Base-by-base conservation (phyloP, 2,329 filamentous ascomycete species). In the Sclerotiophoma versabilis region DNA sequence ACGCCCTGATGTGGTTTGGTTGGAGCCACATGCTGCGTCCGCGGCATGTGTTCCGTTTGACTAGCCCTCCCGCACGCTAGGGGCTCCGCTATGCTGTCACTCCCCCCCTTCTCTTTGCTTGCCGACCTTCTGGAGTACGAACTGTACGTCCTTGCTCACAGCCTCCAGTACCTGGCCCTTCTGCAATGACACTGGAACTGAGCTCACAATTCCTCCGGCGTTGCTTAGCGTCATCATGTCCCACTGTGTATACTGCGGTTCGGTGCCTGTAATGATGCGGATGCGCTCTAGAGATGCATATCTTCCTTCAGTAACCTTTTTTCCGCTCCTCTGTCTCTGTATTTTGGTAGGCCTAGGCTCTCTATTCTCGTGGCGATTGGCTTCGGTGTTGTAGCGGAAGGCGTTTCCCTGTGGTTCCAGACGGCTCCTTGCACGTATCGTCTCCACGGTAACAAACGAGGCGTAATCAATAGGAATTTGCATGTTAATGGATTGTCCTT, bases 161-260 rank as follows among this genome's bases (percentile, higher is more conserved):
- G 52, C 52, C 32, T 56, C 52, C 5, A 56, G 42, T 11, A 56
- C 36, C 36, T 56, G 46, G 29, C 42, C 36, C 57, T 84, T 86
- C 78, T 92, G 89, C 61, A 88, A 70, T 78, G 81, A 86, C 69
- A 81, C 78, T 0, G 90, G 90, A 50, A 93, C 66, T 23, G 81
- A 73, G 15, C 54, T 48, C 9, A 64, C 58, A 7, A 64, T 41
- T 0, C 90, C 90, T 48, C 81, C 81, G 0, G 90, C 90, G 70
- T 93, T 84, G 54, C 86, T 89, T 10, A 87, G 83, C 9, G 90
- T 93, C 8, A 85, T 88, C 88, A 93, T 93, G 53, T 88, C 78
- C 90, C 90, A 95, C 72, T 89, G 86, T 43, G 65, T 65, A 23
- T 23, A 25, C 41, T 48, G 39, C 9, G 43, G 25, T 29, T 58